Evolutionary conservation across 2,329 filamentous ascomycete genomes (phyloP), one percentile per base, ranked within the genome.

Genomic region (Elsinoe necatrix): DNA sequence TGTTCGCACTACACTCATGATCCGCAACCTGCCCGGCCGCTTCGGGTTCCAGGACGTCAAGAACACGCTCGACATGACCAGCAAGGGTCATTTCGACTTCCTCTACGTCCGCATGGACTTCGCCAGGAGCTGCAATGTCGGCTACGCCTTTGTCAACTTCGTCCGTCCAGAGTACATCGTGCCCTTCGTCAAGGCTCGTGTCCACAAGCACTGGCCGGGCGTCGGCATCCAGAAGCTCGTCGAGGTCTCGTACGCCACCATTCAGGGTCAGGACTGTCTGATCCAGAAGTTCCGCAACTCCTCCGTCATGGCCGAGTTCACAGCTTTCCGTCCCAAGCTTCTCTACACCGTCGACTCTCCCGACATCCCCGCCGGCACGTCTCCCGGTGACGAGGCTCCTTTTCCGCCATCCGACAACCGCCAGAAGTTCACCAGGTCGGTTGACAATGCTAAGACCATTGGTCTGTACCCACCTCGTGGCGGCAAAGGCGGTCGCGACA

Each of bases 131-230:
- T 67, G 61, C 60, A 95, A 90, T 68, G 92, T 97, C 58, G 93
- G 93, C 45, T 97, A 97, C 71, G 92, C 90, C 0, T 98, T 97
- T 72, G 89, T 98, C 73, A 96, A 98, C 71, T 96, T 97, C 64
- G 81, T 84, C 42, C 84, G 90, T 68, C 83, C 88, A 0, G 75
- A 85, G 59, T 82, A 88, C 68, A 89, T 93, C 59, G 81, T 89
- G 55, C 76, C 83, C 11, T 65, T 69, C 59, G 41, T 62, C 39
- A 54, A 56, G 45, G 12, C 42, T 16, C 48, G 59, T 27, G 54
- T 60, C 37, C 50, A 57, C 45, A 57, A 58, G 39, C 63, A 57
- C 51, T 88, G 86, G 89, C 85, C 86, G 63, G 86, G 85, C 62
- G 91, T 87, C 73, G 86, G 86, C 65, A 89, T 85, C 35, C 83